Evolutionary conservation across 441 rosid species (phyloP), one percentile per base, ranked within the genome.

Genomic region (Syzygium syzygioides): DNA sequence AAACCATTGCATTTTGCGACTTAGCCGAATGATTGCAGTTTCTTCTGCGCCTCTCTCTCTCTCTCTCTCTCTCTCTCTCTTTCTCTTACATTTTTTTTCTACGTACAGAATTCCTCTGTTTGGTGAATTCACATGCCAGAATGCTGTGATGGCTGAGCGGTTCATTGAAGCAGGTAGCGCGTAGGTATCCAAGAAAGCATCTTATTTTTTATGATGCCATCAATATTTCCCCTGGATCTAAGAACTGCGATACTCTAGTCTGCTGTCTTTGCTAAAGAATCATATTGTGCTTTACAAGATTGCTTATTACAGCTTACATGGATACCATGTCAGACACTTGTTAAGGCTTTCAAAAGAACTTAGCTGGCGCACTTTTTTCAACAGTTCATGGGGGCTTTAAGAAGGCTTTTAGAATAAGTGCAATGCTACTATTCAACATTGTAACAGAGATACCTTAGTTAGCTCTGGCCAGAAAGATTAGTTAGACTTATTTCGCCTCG

Each of bases 121-220:
- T 86, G 99, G 99, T 89, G 99, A 97, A 92, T 97, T 97, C 91
- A 95, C 96, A 6, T 96, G 95, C 94, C 99, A 96, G 90, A 97
- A 95, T 92, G 99, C 99, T 87, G 68, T 97, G 64, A 92, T 94
- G 91, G 96, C 99, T 0, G 99, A 97, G 94, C 96, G 99, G 79
- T 96, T 97, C 91, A 95, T 97, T 91, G 99, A 97, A 97, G 99
- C 96, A 96, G 99, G 99, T 95, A 97, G 99, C 99, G 93, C 98
- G 99, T 97, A 96, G 90, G 99, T 97, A 97, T 97, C 99, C 92
- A 88, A 89, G 88, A 34, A 59, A 59, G 85, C 86, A 54, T 52
- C 86, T 68, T 76, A 25, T 54, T 56, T 32, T 1, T 71, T 53
- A 52, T 85, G 19, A 34, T 7, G 52, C 83, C 10, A 25, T 20